Evolutionary conservation across 345 rosid species (phyloP).

Genomic region (Salix purpurea): DNA sequence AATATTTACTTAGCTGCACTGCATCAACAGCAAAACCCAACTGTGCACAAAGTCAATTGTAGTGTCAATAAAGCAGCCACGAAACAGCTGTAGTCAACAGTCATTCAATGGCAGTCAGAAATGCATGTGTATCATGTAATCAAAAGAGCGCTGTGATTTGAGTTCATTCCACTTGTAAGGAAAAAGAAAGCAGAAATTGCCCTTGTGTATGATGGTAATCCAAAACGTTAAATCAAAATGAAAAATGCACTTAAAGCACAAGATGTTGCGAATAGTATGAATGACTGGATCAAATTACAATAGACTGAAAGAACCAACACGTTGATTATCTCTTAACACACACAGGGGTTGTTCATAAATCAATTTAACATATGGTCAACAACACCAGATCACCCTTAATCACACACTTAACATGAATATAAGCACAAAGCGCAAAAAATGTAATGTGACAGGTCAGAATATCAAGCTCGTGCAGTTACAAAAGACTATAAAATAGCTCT

Average conservation of each 20-base stretch:
- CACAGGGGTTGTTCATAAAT: neutral
- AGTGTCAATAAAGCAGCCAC: neutral
- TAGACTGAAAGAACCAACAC: neutral
- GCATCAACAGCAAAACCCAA: neutral
- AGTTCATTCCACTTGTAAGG: neutral
- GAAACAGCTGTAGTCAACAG: neutral
- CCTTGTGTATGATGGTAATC: too few relatives aligned
- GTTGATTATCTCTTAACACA: neutral
- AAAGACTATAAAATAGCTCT: too few relatives aligned
- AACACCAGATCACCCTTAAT: neutral
- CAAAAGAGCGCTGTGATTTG: neutral
- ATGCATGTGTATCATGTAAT: too few relatives aligned
- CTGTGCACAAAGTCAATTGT: neutral
- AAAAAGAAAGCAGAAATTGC: neutral
- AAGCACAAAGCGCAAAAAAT: neutral
- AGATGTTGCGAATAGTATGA: neutral
- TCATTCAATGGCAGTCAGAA: neutral
- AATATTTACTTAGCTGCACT: neutral
- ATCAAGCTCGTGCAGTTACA: neutral
- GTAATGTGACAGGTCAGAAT: neutral
- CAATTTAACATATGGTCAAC: neutral
- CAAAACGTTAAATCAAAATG: neutral
- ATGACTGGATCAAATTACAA: neutral
- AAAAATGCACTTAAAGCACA: neutral
- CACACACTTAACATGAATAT: neutral